Evolutionary conservation across 805 yeast genomes (phyloP).

Genomic region (Zygosaccharomyces siamensis): DNA sequence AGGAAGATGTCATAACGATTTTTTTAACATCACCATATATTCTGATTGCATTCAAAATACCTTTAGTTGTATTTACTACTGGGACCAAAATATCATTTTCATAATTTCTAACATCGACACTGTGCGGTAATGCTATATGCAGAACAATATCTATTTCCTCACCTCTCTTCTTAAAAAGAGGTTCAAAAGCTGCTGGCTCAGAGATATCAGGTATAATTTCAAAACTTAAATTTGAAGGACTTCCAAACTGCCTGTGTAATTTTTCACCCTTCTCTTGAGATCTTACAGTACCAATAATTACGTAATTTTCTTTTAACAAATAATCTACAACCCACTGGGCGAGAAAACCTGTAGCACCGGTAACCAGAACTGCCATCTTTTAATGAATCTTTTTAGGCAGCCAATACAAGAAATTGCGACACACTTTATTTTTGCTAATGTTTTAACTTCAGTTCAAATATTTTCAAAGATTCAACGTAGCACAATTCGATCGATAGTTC

Average conservation of each 20-base stretch:
- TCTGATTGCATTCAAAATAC: slow-evolving; percentile 42
- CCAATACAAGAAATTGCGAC: no score
- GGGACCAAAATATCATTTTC: slow-evolving; percentile 49
- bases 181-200: slow-evolving; percentile 40
- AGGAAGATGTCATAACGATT: slow-evolving; percentile 52
- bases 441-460: no score
- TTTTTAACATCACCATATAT: slow-evolving; percentile 40
- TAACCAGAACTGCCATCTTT: slow-evolving; percentile 23
- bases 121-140: slow-evolving; percentile 47
- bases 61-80: slow-evolving; percentile 51
- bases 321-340: slow-evolving; percentile 26
- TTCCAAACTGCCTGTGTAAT: slow-evolving; percentile 29
- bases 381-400: no score
- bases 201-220: slow-evolving; percentile 35
- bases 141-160: slow-evolving; percentile 38
- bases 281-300: slow-evolving; percentile 32
- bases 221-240: slow-evolving; percentile 18
- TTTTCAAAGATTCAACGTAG: no score
- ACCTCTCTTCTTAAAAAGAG: slow-evolving; percentile 38
- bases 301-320: slow-evolving; percentile 23
- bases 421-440: no score
- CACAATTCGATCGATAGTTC: no score
- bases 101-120: slow-evolving; percentile 32
- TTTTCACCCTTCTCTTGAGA: slow-evolving; percentile 38
- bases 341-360: slow-evolving; percentile 37